Conservation (phyloP, 2,329 filamentous ascomycete species). For the Hymenoscyphus linearis region DNA sequence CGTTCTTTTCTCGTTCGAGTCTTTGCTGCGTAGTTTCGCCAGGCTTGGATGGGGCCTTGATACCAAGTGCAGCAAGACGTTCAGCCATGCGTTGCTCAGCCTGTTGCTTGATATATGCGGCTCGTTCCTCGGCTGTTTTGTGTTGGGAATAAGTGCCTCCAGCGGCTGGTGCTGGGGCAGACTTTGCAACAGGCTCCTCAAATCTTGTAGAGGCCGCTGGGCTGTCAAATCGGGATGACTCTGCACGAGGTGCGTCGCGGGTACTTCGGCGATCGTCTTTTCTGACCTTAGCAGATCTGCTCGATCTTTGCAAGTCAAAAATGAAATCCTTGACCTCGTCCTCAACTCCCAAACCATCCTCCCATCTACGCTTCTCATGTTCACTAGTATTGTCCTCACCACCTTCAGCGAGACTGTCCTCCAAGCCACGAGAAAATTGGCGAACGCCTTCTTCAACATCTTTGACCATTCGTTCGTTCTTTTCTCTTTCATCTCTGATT, state of each 20-base stretch:
- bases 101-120: conserved; percentile 94
- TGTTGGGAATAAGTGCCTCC: conserved; percentile 72
- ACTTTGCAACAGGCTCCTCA: conserved; percentile 41
- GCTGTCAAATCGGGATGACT: conserved; percentile 36
- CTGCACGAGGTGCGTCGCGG: conserved; percentile 28
- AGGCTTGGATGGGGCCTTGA: conserved; percentile 74
- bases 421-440: conserved; percentile 78
- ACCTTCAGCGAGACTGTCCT: conserved; percentile 81
- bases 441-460: conserved; percentile 95
- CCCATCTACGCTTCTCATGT: conserved; percentile 90
- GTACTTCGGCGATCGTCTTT: conserved; percentile 47
- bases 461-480: conserved; percentile 92
- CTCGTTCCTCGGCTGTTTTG: conserved; percentile 86
- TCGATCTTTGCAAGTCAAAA: conserved; percentile 86
- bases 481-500: conserved; percentile 79
- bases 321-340: conserved; percentile 98
- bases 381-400: conserved; percentile 70
- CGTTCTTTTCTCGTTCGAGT: conserved; percentile 79
- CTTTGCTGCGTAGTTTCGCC: conserved; percentile 79
- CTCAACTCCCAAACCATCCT: conserved; percentile 91
- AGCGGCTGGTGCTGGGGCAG: conserved; percentile 41
- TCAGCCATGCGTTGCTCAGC: conserved; percentile 97
- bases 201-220: conserved; percentile 33
- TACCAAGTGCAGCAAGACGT: conserved; percentile 84
- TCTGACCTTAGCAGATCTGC: conserved; percentile 66